Evolutionary conservation across 192 early-diverging fungal genomes (phyloP), one percentile per base, ranked within the genome.

Genomic region (Backusella tarrabulga): DNA sequence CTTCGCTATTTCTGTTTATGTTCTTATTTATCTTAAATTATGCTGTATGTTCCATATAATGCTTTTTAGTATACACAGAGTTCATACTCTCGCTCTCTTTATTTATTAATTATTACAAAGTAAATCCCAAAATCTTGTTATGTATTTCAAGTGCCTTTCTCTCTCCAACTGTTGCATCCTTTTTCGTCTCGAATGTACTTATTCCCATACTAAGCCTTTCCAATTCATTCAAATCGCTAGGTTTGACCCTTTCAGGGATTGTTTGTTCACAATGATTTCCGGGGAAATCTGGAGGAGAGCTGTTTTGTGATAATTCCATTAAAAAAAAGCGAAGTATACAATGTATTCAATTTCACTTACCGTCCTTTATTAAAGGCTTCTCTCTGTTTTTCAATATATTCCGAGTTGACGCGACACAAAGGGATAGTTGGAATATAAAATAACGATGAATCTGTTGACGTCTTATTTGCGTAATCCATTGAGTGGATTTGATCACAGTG

Each of bases 231-330:
- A 78, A 54, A 23, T 42, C 34, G 7, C 17, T 35, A 12, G 73
- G 73, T 19, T 67, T 79, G 36, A 74, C 73, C 11, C 81, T 77
- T 32, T 72, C 77, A 6, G 40, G 42, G 41, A 82, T 40, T 1
- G 21, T 8, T 9, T 54, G 32, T 21, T 82, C 81, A 7, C n/a
- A 79, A 56, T 78, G 26, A 26, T 82, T 82, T 6, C 69, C 67
- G 23, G 81, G 81, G 52, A 78, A 82, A 38, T 74, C 76, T 34
- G 81, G 77, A 9, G 81, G 81, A 11, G 81, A 76, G 11, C 79
- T 75, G 46, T 67, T 54, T 50, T 42, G 9, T 3, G n/a, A 21
- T 23, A 8, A 26, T 8, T 9, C 21, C 19, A 23, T 54, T 6
- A 54, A 21, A 54, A n/a, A 19, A 19, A n/a, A 23, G 7, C 4